Evolutionary conservation across 306 rosid species (phyloP), one percentile per base, ranked within the genome.

Genomic region (Pyrus pyrifolia): DNA sequence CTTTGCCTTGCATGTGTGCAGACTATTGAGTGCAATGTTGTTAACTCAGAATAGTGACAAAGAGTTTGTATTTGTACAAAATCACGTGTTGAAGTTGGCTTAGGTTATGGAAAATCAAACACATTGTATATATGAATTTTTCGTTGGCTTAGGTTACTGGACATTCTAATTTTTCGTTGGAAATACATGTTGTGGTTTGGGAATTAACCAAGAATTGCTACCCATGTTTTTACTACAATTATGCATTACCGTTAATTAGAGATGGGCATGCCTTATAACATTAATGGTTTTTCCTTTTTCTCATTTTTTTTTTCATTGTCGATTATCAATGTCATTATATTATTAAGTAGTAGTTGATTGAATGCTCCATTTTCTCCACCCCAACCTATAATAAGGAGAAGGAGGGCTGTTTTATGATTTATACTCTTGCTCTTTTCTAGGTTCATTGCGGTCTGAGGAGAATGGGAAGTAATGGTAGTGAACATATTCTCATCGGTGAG

Each of bases 401-500:
- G 51, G 25, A 68, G 38, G 31, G 61, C 62, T 61, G 21, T 60
- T 45, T 67, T 71, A n/a, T 30, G 21, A 68, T 49, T 69, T 75
- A 52, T 69, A 71, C 30, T 52, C 51, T 72, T 42, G 25, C 19
- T 52, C 8, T 73, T 75, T 83, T 62, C 53, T 74, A 82, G 89
- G 79, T 40, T 84, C 76, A 21, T 70, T 70, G 80, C 38, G 70
- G 77, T 55, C 66, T 57, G 80, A 73, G 83, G 82, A 87, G 84
- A 68, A 94, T 95, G 98, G 97, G 94, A 76, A 92, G 88, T 71
- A 83, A 80, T 67, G 62, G 78, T 51, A 62, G 79, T 60, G 88
- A 74, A 52, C 83, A 76, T 73, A 68, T 86, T 73, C 74, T 82
- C 58, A 77, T 61, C 76, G 58, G 51, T 73, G 80, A 57, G 84